Conservation (phyloP, 139 green algal genomes). For the Chara braunii region DNA sequence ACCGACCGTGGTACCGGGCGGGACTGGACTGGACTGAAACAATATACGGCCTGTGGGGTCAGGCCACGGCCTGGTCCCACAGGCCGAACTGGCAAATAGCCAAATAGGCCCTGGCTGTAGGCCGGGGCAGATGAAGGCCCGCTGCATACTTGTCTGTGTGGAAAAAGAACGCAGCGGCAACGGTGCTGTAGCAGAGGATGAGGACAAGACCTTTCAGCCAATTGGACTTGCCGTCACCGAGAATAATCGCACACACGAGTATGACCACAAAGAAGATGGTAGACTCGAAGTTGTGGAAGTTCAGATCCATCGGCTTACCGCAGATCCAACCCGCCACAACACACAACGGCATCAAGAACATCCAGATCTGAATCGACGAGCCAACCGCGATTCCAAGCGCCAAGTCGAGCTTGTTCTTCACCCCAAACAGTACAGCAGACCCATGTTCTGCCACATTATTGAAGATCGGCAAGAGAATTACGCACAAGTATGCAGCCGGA, state of each 20-base stretch:
- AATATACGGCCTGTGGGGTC: no score
- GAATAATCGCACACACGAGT: slow-evolving; percentile 34
- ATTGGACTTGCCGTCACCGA: slow-evolving; percentile 54
- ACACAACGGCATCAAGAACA: slow-evolving; percentile 49
- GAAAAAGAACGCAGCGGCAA: slow-evolving; percentile 56
- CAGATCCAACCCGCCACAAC: slow-evolving; percentile 59
- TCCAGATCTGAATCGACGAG: slow-evolving; percentile 38
- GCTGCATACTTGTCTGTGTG: no score
- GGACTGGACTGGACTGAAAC: no score
- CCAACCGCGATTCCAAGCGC: slow-evolving; percentile 41
- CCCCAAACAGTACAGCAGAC: no score
- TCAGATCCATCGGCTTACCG: slow-evolving; percentile 60
- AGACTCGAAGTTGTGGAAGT: slow-evolving; percentile 65
- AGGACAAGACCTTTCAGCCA: slow-evolving; percentile 65
- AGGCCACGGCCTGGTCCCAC: no score
- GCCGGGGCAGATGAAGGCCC: no score
- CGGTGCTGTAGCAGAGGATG: slow-evolving; percentile 59
- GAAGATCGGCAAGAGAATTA: slow-evolving; percentile 44
- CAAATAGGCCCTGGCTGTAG: no score
- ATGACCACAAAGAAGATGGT: slow-evolving; percentile 56
- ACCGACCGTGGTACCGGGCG: no score
- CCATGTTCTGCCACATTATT: slow-evolving; percentile 38
- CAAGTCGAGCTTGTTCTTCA: no score
- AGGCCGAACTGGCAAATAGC: no score
- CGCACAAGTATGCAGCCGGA: slow-evolving; percentile 38